phyloP scores from a whole-genome alignment of 116 monocot species.

The Trichopus zeylanicus region DNA sequence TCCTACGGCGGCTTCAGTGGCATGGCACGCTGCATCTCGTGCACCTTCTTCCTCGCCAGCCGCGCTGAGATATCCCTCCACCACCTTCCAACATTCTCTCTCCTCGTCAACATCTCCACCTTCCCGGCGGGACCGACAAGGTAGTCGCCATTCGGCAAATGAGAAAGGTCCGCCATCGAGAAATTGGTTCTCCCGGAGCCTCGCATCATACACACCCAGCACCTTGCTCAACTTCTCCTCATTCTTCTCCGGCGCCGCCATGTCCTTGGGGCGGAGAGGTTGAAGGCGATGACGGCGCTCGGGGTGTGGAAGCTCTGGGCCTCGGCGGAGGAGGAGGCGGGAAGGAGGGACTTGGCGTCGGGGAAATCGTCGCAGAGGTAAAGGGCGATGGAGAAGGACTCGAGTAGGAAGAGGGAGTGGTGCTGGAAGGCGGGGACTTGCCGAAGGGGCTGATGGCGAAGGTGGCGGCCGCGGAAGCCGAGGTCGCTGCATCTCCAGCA shows the following conservation, averaged over 20 bases:
- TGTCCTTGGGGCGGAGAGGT: too few species aligned
- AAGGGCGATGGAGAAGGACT: too few species aligned
- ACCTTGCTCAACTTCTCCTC: slow-evolving; percentile 31
- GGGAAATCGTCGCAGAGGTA: too few species aligned
- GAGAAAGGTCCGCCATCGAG: slow-evolving; percentile 55
- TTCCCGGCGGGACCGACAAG: slow-evolving; percentile 8
- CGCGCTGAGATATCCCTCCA: slow-evolving; percentile 50
- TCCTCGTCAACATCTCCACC: slow-evolving; percentile 27
- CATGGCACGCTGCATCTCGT: slow-evolving; percentile 33
- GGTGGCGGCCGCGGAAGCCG: too few species aligned
- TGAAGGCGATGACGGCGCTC: too few species aligned
- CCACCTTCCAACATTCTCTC: slow-evolving; percentile 67
- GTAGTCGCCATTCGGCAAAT: slow-evolving; percentile 24
- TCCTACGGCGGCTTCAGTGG: background rate
- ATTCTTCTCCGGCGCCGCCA: slow-evolving; percentile 14
- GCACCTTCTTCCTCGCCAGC: slow-evolving; percentile 61
- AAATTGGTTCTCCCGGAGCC: slow-evolving; percentile 35
- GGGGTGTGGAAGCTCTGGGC: too few species aligned
- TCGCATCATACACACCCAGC: slow-evolving; percentile 42
- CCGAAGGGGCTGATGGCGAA: too few species aligned
- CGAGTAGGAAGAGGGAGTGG: too few species aligned
- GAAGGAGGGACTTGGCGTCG: too few species aligned
- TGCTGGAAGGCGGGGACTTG: too few species aligned
- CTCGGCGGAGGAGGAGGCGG: too few species aligned
- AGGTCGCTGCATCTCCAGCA: too few species aligned